These are phyloP conservation scores for Beta lomatogona DNA, from an alignment of 179 eudicot species.

Conservation along the genomic window DNA sequence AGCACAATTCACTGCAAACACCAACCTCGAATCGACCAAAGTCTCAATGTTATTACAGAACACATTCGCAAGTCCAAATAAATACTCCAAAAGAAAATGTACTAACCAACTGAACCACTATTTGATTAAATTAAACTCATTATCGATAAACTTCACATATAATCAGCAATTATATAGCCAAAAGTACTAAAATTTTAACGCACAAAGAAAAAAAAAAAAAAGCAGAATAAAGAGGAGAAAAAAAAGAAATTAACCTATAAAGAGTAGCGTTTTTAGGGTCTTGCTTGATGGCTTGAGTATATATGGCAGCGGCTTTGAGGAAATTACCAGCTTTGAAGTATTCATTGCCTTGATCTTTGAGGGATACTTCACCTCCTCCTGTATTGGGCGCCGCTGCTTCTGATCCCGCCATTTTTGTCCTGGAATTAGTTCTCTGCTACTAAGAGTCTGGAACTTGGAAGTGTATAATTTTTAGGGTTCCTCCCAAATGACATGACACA, in stretches of 20 bases:
- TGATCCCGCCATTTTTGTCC: slow-evolving; percentile 57
- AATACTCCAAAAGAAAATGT: too few relatives aligned
- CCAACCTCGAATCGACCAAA: neutral
- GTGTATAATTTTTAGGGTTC: slow-evolving; percentile 10
- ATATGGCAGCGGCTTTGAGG: slow-evolving; percentile 97
- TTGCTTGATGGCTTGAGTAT: slow-evolving; percentile 90
- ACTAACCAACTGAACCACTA: too few relatives aligned
- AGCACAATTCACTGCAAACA: neutral
- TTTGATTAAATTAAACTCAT: too few relatives aligned
- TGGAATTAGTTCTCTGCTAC: neutral
- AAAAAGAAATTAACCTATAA: slow-evolving; percentile 52
- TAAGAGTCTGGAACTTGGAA: neutral
- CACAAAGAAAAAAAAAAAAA: too few relatives aligned
- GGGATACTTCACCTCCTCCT: slow-evolving; percentile 32
- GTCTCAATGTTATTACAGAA: neutral
- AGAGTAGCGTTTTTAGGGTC: slow-evolving; percentile 84
- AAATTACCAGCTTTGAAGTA: slow-evolving; percentile 88
- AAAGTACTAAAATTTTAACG: too few relatives aligned
- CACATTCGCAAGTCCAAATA: neutral
- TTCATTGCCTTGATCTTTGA: slow-evolving; percentile 86
- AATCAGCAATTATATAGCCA: too few relatives aligned
- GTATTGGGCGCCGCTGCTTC: slow-evolving; percentile 19
- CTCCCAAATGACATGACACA: neutral
- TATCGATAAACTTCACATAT: too few relatives aligned
- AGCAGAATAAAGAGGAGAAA: neutral